These are phyloP conservation scores for Candida glaebosa DNA, from an alignment of 805 yeast species.

Conservation along the genomic window DNA sequence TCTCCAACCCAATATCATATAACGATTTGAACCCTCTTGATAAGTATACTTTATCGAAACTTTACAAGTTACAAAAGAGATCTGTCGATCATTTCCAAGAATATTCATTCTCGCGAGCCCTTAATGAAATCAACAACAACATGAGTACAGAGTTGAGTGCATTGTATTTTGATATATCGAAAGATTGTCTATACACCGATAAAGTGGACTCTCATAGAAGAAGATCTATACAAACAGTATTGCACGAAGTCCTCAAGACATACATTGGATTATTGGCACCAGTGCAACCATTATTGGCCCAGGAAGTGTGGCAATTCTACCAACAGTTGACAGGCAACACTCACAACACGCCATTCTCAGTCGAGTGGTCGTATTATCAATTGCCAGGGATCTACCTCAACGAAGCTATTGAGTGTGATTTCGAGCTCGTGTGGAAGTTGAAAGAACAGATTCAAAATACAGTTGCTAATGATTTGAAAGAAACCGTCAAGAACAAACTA, in stretches of 20 bases:
- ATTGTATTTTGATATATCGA: conserved; percentile 78
- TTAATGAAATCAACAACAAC: conserved; percentile 65
- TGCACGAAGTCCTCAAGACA: conserved; percentile 53
- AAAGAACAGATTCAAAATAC: conserved; percentile 48
- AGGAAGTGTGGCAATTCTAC: conserved; percentile 77
- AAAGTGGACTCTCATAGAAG: conserved; percentile 44
- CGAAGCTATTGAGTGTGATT: conserved; percentile 36
- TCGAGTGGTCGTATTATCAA: conserved; percentile 36
- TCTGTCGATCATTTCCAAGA: conserved; percentile 46
- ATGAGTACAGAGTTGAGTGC: conserved; percentile 77
- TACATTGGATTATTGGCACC: conserved; percentile 76
- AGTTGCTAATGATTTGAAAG: conserved; percentile 52
- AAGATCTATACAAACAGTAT: conserved; percentile 61
- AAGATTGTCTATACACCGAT: conserved; percentile 83
- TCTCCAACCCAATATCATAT: conserved; percentile 30
- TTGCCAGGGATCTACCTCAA: conserved; percentile 35
- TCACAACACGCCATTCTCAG: conserved; percentile 45
- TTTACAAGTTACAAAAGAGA: conserved; percentile 43
- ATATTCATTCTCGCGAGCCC: conserved; percentile 66
- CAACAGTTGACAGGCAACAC: conserved; percentile 26
- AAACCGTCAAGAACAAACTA: conserved; percentile 53
- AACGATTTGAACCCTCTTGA: conserved; percentile 47
- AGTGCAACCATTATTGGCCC: conserved; percentile 76
- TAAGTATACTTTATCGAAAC: conserved; percentile 54
- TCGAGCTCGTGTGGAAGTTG: conserved; percentile 44